These are phyloP conservation scores for Pseudonitzschia pungens DNA, from an alignment of 108 stramenopile species.

Conservation along the genomic window DNA sequence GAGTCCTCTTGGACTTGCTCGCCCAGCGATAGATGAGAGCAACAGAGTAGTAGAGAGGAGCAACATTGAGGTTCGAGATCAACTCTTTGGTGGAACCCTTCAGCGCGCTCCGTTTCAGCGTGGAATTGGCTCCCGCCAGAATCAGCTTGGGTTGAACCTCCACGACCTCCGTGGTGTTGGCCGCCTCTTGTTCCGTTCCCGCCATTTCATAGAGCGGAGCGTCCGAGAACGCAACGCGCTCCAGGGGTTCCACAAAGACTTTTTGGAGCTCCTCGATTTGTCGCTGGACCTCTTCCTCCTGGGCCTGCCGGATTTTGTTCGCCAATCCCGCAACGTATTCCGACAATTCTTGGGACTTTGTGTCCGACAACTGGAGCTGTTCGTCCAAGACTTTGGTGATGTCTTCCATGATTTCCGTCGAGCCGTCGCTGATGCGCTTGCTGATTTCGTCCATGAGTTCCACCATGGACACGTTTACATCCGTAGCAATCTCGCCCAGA, in stretches of 20 bases:
- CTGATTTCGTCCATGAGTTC: conserved; percentile 53
- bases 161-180: neutral
- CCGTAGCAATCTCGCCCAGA: neutral
- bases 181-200: neutral
- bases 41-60: conserved; percentile 83
- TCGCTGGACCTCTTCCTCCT: conserved; percentile 49
- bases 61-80: conserved; percentile 76
- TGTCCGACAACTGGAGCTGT: conserved; percentile 31
- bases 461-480: conserved; percentile 26
- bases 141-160: conserved; percentile 19
- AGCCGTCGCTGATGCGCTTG: conserved; percentile 40
- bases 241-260: conserved; percentile 48
- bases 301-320: conserved; percentile 44
- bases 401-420: conserved; percentile 48
- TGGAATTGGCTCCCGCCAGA: conserved; percentile 54
- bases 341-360: conserved; percentile 37
- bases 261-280: conserved; percentile 57
- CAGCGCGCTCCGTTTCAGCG: conserved; percentile 33
- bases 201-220: conserved; percentile 46
- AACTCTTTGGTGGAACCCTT: conserved; percentile 65
- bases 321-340: conserved; percentile 39
- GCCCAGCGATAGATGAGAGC: conserved; percentile 72
- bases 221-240: conserved; percentile 65
- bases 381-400: conserved; percentile 49
- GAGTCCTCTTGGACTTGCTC: conserved; percentile 46